Percentiles rank a stretch among this genome's conserved stretches.
These are phyloP conservation scores for Cinchona pubescens DNA, from an alignment of 257 asterid species.

Conservation along the genomic window DNA sequence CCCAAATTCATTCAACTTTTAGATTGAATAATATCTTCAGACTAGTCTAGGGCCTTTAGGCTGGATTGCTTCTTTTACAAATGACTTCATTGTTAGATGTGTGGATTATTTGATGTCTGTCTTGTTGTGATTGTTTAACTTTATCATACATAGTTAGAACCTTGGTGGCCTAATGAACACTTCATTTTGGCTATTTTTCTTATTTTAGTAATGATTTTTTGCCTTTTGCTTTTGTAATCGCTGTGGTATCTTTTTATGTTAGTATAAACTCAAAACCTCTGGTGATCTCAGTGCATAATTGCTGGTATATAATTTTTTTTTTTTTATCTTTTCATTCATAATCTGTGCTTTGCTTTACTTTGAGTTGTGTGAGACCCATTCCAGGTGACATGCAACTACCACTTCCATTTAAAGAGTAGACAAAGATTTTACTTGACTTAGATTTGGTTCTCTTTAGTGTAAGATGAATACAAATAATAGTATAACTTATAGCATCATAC, in stretches of 20 bases:
- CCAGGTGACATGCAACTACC: neutral
- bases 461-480: neutral
- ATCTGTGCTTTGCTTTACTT: neutral
- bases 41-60: too few species aligned
- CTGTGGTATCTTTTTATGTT: too few species aligned
- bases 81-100: neutral
- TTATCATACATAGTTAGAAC: neutral
- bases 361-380: neutral
- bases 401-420: neutral
- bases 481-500: neutral
- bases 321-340: neutral
- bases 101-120: neutral
- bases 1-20: neutral
- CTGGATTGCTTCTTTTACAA: neutral
- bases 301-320: too few species aligned
- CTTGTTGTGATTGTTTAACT: too few species aligned
- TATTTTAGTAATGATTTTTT: too few species aligned
- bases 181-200: too few species aligned
- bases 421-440: neutral
- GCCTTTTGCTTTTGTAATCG: too few species aligned
- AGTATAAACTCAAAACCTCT: neutral
- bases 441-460: neutral
- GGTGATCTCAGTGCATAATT: neutral
- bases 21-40: neutral
- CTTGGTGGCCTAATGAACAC: neutral